These are phyloP conservation scores for Hypoxylon rickii DNA, from an alignment of 495 filamentous ascomycete species.

Conservation along the genomic window DNA sequence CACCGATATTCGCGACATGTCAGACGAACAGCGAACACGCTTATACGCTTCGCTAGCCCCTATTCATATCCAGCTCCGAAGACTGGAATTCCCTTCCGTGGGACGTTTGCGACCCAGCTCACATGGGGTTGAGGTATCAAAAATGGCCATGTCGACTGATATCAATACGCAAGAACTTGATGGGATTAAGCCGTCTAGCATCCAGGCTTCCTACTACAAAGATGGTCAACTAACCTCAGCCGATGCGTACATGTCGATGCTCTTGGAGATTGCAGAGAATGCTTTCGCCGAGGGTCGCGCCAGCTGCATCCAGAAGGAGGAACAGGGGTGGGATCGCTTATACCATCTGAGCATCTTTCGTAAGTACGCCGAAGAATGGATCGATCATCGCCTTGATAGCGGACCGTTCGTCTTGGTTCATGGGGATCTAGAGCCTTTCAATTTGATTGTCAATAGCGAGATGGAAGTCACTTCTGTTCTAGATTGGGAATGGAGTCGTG, in stretches of 20 bases:
- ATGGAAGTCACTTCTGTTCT: conserved; percentile 38
- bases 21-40: conserved; percentile 23
- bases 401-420: conserved; percentile 39
- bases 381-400: conserved; percentile 26
- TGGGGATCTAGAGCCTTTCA: conserved; percentile 36
- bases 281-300: conserved; percentile 20
- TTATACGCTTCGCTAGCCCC: conserved; percentile 32
- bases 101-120: conserved; percentile 23
- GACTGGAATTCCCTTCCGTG: conserved; percentile 40
- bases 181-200: conserved; percentile 20
- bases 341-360: conserved; percentile 33
- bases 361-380: conserved; percentile 28
- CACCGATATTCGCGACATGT: conserved; percentile 16
- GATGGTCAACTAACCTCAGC: conserved; percentile 24
- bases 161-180: conserved; percentile 39
- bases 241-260: conserved; percentile 30
- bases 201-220: conserved; percentile 22
- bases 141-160: conserved; percentile 30
- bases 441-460: conserved; percentile 36
- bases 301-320: conserved; percentile 5
- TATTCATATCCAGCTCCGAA: conserved; percentile 36
- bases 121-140: conserved; percentile 31
- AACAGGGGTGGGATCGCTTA: conserved; percentile 21
- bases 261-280: conserved; percentile 30
- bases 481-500: conserved; percentile 41